A percentile compares a stretch with the other conserved stretches of the same genome.
Conservation (phyloP, 2,329 filamentous ascomycete species). For the Aspergillus quadrilineatus region DNA sequence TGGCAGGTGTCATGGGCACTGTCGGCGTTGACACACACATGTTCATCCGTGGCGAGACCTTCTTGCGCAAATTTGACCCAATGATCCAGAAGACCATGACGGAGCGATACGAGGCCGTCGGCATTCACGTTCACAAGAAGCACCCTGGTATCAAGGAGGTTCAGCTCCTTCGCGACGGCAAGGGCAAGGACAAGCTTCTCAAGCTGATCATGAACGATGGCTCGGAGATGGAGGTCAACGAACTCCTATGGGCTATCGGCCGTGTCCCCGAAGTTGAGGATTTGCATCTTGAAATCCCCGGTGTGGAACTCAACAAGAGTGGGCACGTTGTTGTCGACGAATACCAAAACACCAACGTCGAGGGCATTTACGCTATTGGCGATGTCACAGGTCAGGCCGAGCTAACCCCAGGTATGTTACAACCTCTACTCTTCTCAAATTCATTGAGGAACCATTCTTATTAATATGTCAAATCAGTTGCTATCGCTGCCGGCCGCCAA, state of each 20-base stretch:
- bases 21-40: conserved; percentile 52
- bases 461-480: conserved; percentile 34
- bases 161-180: conserved; percentile 45
- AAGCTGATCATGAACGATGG: conserved; percentile 46
- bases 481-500: conserved; percentile 53
- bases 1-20: conserved; percentile 52
- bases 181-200: conserved; percentile 49
- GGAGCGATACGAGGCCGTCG: conserved; percentile 50
- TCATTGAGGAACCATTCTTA: not conserved
- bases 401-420: conserved; percentile 48
- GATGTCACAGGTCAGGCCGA: conserved; percentile 54
- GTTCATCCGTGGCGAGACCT: conserved; percentile 50
- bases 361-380: conserved; percentile 51
- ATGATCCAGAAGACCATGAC: conserved; percentile 55
- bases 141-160: conserved; percentile 50
- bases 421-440: not conserved
- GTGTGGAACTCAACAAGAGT: conserved; percentile 40
- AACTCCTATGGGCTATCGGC: conserved; percentile 53
- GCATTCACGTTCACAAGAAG: conserved; percentile 49
- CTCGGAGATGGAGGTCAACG: conserved; percentile 47
- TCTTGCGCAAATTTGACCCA: conserved; percentile 53
- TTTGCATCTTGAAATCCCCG: conserved; percentile 42
- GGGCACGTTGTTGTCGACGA: conserved; percentile 50
- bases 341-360: conserved; percentile 50
- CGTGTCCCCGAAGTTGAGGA: conserved; percentile 47